phyloP scores from a whole-genome alignment of 208 protist species.

The Leishmania braziliensis region DNA sequence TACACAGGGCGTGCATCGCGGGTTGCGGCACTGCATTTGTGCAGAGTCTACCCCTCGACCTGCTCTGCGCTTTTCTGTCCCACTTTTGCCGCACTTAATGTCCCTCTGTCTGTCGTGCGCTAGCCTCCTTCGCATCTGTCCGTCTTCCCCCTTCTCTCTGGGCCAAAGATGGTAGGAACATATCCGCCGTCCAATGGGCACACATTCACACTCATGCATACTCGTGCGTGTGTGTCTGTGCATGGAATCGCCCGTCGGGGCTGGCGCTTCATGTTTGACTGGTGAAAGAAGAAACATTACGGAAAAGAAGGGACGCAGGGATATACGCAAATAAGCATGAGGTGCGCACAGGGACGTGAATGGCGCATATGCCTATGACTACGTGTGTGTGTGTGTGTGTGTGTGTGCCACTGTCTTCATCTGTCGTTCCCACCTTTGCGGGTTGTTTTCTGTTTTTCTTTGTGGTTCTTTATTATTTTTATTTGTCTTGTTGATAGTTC shows the following conservation, averaged over 20 bases:
- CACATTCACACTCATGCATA: neutral
- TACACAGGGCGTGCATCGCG: neutral
- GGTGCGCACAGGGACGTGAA: neutral
- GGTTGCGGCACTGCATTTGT: neutral
- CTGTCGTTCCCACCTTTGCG: neutral
- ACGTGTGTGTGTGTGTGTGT: neutral
- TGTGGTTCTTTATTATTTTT: neutral
- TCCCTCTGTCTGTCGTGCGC: neutral
- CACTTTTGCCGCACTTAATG: neutral
- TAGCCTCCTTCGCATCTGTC: neutral
- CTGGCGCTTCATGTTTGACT: neutral
- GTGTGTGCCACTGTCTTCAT: neutral
- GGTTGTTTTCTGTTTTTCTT: constrained; percentile 3
- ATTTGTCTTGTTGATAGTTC: neutral
- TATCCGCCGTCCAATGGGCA: neutral
- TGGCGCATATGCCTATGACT: neutral
- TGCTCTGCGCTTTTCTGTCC: neutral
- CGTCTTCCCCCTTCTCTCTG: neutral
- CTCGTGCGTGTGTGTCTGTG: neutral
- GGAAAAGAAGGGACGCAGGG: neutral
- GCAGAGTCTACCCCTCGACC: neutral
- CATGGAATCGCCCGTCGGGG: neutral
- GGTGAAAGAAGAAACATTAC: neutral
- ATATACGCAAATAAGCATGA: neutral
- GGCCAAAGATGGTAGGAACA: neutral